A percentile compares a stretch with the other conserved stretches of the same genome.
Evolutionary conservation across 176 grass and related monocot genomes (phyloP).

Genomic region (Phoenix roebelenii): DNA sequence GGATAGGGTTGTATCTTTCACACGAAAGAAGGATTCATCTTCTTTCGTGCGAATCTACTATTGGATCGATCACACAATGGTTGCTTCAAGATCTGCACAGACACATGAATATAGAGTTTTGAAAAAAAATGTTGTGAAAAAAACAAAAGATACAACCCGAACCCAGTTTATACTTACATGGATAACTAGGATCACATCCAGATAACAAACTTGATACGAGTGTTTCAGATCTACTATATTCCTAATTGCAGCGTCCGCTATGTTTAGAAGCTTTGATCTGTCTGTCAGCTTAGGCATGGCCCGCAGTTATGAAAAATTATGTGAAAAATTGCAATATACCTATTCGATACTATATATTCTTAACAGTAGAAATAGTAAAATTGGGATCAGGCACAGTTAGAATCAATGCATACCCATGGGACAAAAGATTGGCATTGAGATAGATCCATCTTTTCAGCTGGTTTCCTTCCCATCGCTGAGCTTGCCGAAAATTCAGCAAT

Average conservation of each 20-base stretch:
- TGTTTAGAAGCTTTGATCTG: conserved; percentile 79
- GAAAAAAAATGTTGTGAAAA: too few relatives aligned
- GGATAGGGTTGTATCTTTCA: too few relatives aligned
- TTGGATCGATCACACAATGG: too few relatives aligned
- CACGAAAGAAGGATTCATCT: too few relatives aligned
- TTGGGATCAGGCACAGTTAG: background rate
- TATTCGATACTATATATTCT: too few relatives aligned
- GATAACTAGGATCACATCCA: conserved; percentile 4
- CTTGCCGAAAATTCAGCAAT: conserved; percentile 40
- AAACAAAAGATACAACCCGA: too few relatives aligned
- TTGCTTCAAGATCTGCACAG: too few relatives aligned
- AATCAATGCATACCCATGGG: conserved; percentile 55
- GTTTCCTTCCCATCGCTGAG: conserved; percentile 85
- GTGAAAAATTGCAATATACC: too few relatives aligned
- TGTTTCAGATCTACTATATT: conserved; percentile 87
- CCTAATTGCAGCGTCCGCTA: conserved; percentile 76
- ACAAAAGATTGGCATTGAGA: conserved; percentile 79
- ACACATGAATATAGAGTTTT: too few relatives aligned
- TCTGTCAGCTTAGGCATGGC: conserved; percentile 92
- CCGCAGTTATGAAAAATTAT: conserved; percentile 14
- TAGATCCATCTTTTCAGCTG: conserved; percentile 56
- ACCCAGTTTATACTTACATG: background rate
- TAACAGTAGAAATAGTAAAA: too few relatives aligned
- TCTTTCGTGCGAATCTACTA: too few relatives aligned
- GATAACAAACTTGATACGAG: conserved; percentile 61